Percentiles rank a stretch among this genome's conserved stretches.
Evolutionary conservation across 192 early-diverging fungal genomes (phyloP).

Genomic region (Coemansia sp.): DNA sequence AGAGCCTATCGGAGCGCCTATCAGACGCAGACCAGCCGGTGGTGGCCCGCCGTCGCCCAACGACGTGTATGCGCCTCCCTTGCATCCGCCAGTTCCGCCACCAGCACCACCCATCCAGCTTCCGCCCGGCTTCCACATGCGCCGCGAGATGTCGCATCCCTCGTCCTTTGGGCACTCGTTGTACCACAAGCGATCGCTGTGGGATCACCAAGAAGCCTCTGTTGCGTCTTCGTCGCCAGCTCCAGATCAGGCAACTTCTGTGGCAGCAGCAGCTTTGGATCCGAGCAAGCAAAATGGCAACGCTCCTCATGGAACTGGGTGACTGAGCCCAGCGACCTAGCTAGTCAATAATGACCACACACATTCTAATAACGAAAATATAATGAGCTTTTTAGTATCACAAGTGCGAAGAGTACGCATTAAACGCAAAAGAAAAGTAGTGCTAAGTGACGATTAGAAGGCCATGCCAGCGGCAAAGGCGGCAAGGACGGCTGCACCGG

Average conservation of each 20-base stretch:
- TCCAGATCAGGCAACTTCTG: neutral
- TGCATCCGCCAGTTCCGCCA: conserved; percentile 6
- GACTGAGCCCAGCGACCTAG: neutral
- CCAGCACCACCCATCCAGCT: neutral
- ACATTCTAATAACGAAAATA: neutral
- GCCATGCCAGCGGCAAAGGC: conserved; percentile 6
- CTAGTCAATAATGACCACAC: neutral
- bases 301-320: neutral
- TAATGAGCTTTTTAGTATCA: neutral
- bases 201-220: conserved; percentile 6
- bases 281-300: neutral
- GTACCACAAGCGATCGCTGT: conserved; percentile 20
- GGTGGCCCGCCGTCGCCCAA: conserved; percentile 16
- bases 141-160: conserved; percentile 23
- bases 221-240: conserved; percentile 1
- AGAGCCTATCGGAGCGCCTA: conserved; percentile 47
- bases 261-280: neutral
- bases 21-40: conserved; percentile 9
- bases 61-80: conserved; percentile 3
- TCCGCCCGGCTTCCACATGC: conserved; percentile 8
- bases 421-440: neutral
- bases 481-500: conserved; percentile 11
- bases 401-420: neutral
- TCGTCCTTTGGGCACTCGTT: conserved; percentile 33
- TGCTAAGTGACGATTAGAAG: conserved; percentile 10